Evolutionary conservation across 2,329 filamentous ascomycete genomes (phyloP).

Genomic region (Botryotinia calthae): DNA sequence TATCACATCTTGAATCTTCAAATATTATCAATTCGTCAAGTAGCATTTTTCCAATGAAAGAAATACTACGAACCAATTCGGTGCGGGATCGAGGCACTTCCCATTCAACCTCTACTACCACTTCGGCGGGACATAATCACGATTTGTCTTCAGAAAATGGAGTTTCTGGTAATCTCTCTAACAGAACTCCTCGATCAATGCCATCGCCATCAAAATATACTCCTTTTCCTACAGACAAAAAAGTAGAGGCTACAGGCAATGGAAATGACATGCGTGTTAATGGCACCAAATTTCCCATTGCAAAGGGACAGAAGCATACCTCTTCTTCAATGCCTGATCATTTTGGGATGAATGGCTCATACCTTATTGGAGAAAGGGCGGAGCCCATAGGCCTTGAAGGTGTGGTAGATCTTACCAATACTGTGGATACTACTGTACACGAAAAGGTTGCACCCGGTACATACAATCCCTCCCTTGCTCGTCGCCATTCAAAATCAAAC

Average conservation of each 20-base stretch:
- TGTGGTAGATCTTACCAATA: constrained; percentile 33
- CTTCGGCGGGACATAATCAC: neutral
- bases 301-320: neutral
- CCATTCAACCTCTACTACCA: neutral
- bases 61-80: neutral
- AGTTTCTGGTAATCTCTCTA: neutral
- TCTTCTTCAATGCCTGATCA: neutral
- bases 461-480: constrained; percentile 20
- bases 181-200: constrained; percentile 13
- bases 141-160: neutral
- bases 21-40: neutral
- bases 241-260: neutral
- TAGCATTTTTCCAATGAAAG: constrained; percentile 1
- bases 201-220: constrained; percentile 2
- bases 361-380: constrained; percentile 9
- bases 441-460: constrained; percentile 36
- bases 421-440: constrained; percentile 35
- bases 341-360: neutral
- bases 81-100: neutral
- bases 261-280: neutral
- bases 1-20: neutral
- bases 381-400: constrained; percentile 28
- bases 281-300: neutral
- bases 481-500: constrained; percentile 19
- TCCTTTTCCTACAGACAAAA: neutral